Evolutionary conservation across 257 asterid genomes (phyloP).

Genomic region (Solanum medicagineum): DNA sequence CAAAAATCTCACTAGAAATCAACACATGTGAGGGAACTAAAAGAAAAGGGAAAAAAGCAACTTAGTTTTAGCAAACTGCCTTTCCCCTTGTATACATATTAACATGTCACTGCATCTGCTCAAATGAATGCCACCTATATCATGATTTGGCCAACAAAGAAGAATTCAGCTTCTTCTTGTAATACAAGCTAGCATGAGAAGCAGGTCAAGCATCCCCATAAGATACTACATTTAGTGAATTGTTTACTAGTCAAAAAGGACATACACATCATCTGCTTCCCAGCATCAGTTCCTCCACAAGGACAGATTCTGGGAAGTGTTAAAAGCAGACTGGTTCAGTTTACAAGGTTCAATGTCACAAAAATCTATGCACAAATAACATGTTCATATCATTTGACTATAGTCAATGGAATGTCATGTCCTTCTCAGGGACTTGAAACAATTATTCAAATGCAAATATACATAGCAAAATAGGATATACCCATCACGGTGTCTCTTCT

Average conservation of each 20-base stretch:
- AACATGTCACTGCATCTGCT: neutral
- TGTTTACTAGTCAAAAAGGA: neutral
- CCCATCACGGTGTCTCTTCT: slow-evolving; percentile 93
- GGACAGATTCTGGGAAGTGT: neutral
- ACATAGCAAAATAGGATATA: slow-evolving; percentile 3
- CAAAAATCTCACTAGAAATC: neutral
- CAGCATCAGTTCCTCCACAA: neutral
- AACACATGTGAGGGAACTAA: neutral
- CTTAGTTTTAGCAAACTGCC: neutral
- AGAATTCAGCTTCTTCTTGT: neutral
- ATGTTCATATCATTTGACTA: neutral
- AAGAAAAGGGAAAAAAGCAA: neutral
- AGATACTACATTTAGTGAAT: neutral
- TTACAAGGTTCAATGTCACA: neutral
- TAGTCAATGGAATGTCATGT: neutral
- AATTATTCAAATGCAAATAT: neutral
- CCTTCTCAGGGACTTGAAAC: neutral
- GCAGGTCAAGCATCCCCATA: neutral
- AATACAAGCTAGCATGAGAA: neutral
- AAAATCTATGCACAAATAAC: neutral
- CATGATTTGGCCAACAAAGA: neutral
- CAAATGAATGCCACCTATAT: neutral
- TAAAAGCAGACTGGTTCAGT: neutral
- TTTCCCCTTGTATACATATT: neutral
- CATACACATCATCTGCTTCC: neutral